These are phyloP conservation scores for Physcomitrellopsis africana DNA, from an alignment of 225 moss, liverwort and hornwort species.

Conservation along the genomic window DNA sequence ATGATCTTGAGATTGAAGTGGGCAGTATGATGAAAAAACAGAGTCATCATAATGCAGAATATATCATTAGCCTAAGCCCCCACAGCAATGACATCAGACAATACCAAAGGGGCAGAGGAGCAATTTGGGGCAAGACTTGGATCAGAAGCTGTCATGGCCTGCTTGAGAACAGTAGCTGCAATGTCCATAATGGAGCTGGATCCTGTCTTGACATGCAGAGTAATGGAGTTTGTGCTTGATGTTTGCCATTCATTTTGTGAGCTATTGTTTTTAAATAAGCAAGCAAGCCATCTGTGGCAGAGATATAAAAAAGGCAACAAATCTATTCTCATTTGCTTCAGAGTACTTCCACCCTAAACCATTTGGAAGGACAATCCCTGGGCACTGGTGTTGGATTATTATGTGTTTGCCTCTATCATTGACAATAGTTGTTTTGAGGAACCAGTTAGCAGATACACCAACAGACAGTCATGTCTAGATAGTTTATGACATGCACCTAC, in stretches of 20 bases:
- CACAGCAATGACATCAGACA: conserved; percentile 90
- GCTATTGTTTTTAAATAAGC: conserved; percentile 27
- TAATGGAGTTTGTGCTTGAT: conserved; percentile 49
- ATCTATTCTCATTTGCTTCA: background rate
- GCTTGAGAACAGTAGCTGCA: conserved; percentile 77
- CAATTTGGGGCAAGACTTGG: conserved; percentile 52
- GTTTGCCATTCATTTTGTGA: conserved; percentile 37
- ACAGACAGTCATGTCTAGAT: background rate
- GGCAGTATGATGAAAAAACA: too few relatives aligned
- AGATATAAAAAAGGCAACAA: background rate
- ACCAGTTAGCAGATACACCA: background rate
- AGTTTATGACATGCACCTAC: background rate
- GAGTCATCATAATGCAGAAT: conserved; percentile 61
- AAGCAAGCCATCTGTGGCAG: conserved; percentile 18
- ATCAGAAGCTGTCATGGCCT: conserved; percentile 77
- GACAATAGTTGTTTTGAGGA: background rate
- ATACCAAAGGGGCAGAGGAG: conserved; percentile 77
- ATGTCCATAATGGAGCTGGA: conserved; percentile 75
- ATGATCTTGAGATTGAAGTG: too few relatives aligned
- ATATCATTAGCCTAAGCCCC: conserved; percentile 82
- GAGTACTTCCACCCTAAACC: background rate
- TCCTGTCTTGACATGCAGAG: conserved; percentile 63
- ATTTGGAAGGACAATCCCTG: too few relatives aligned
- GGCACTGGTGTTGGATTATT: too few relatives aligned
- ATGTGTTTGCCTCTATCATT: too few relatives aligned